phyloP scores from a whole-genome alignment of 2,329 filamentous ascomycete genomes.

The Atkinsonella hypoxylon region DNA sequence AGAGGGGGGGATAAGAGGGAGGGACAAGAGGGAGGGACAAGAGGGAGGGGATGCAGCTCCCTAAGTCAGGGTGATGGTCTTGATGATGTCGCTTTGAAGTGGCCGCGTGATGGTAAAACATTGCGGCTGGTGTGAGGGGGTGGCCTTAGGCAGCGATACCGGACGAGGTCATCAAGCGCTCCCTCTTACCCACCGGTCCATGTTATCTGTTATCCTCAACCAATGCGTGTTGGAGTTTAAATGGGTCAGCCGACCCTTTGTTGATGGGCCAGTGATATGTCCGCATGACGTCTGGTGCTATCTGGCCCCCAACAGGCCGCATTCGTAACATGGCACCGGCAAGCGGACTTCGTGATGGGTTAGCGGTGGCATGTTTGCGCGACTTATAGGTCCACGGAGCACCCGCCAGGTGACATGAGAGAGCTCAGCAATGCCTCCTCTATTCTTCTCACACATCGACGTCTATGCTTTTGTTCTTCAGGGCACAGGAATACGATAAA shows the following conservation, averaged over 20 bases:
- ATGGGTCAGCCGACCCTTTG: not conserved
- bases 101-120: constrained; percentile 17
- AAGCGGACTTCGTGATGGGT: not conserved
- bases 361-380: not conserved
- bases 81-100: constrained; percentile 19
- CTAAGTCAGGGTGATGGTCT: constrained; percentile 17
- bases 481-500: not conserved
- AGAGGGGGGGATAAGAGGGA: constrained; percentile 9
- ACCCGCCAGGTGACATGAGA: not conserved
- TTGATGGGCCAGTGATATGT: not conserved
- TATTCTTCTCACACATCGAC: not conserved
- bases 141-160: constrained; percentile 26
- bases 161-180: not conserved
- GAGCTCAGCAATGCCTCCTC: not conserved
- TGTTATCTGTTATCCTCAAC: no score
- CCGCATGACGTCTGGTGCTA: constrained; percentile 4
- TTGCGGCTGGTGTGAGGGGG: constrained; percentile 3
- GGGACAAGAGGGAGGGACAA: no score
- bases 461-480: not conserved
- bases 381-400: not conserved
- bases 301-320: not conserved
- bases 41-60: constrained; percentile 9
- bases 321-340: not conserved
- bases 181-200: no score
- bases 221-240: no score